Evolutionary conservation across 164 flowering plant genomes (phyloP).

Genomic region (Tetrastigma voinierianum): DNA sequence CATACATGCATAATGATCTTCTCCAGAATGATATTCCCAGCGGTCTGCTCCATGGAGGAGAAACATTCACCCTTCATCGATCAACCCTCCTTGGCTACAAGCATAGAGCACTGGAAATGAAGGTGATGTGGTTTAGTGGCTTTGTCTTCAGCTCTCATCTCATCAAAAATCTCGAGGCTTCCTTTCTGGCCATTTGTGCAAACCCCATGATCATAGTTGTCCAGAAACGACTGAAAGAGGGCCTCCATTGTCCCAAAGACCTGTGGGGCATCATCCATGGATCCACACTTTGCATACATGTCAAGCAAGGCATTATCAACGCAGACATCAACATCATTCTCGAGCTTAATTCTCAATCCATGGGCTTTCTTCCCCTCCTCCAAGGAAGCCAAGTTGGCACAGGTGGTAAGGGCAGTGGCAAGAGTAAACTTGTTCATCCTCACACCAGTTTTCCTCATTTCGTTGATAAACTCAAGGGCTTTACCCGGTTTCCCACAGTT

Average conservation of each 20-base stretch:
- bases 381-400: conserved; percentile 58
- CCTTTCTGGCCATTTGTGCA: conserved; percentile 53
- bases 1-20: conserved; percentile 83
- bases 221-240: conserved; percentile 66
- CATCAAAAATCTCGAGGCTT: conserved; percentile 59
- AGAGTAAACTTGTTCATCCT: conserved; percentile 62
- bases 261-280: conserved; percentile 48
- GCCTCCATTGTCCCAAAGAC: conserved; percentile 51
- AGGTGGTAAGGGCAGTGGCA: conserved; percentile 70
- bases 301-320: conserved; percentile 77
- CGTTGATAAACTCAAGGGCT: conserved; percentile 42
- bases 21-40: conserved; percentile 59
- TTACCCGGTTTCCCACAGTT: conserved; percentile 55
- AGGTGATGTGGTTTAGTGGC: conserved; percentile 70
- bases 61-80: conserved; percentile 59
- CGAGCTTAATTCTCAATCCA: conserved; percentile 64
- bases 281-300: conserved; percentile 85
- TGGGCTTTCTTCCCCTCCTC: conserved; percentile 72
- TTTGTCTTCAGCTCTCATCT: conserved; percentile 42
- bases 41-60: conserved; percentile 46
- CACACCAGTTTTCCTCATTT: conserved; percentile 60
- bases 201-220: conserved; percentile 80
- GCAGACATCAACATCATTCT: conserved; percentile 49
- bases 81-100: conserved; percentile 68
- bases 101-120: conserved; percentile 74